These are phyloP conservation scores for Phoma sp. DNA, from an alignment of 2,329 filamentous ascomycete species.

Conservation along the genomic window DNA sequence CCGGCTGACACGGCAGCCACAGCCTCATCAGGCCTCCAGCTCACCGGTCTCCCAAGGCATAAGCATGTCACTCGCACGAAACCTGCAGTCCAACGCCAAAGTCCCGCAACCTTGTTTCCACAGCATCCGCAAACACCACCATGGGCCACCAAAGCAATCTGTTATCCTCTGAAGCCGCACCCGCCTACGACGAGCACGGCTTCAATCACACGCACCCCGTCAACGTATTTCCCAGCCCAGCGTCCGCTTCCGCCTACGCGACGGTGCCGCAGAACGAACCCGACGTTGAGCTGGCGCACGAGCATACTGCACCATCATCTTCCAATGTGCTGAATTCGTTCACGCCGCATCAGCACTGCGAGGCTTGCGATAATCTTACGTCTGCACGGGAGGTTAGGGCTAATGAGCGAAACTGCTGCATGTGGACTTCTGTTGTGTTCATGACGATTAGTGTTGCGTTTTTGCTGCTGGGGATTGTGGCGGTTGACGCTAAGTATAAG, in stretches of 20 bases:
- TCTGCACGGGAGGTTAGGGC: constrained; percentile 4
- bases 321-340: neutral
- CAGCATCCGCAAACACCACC: neutral
- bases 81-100: neutral
- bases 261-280: constrained; percentile 3
- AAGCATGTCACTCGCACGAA: neutral
- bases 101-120: constrained; percentile 2
- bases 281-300: constrained; percentile 9
- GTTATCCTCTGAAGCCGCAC: neutral
- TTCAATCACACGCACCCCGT: constrained; percentile 7
- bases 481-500: constrained; percentile 4
- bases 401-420: constrained; percentile 5
- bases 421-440: constrained; percentile 9
- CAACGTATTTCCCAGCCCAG: neutral
- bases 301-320: neutral
- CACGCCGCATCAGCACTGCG: constrained; percentile 10
- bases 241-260: neutral
- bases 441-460: neutral
- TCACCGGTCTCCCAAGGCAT: neutral
- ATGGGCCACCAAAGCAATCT: constrained; percentile 11
- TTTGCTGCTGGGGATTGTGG: constrained; percentile 5
- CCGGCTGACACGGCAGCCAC: constrained; percentile 6
- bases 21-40: constrained; percentile 6
- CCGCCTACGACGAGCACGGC: constrained; percentile 10
- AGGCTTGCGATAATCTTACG: constrained; percentile 13